Percentiles rank a stretch among this genome's conserved stretches.
Conservation (phyloP, 2,329 filamentous ascomycete species). For the Stemphylium lycopersici region DNA sequence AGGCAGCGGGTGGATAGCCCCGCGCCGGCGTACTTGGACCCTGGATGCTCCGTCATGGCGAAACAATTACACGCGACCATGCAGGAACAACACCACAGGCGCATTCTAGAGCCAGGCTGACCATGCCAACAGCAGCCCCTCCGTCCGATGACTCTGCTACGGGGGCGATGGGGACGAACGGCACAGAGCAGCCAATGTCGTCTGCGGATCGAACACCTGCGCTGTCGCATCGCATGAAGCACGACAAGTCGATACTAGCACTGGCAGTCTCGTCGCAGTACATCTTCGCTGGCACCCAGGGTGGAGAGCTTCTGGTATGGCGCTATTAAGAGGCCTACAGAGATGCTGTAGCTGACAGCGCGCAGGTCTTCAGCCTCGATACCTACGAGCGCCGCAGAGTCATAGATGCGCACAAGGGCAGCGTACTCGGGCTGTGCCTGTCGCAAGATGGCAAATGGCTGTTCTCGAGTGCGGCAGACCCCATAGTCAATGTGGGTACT, state of each 20-base stretch:
- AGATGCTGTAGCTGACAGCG: conserved; percentile 18
- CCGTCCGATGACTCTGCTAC: conserved; percentile 32
- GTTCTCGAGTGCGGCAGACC: conserved; percentile 92
- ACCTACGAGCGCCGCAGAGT: conserved; percentile 81
- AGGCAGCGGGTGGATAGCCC: conserved; percentile 8
- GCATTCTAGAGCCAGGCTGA: conserved; percentile 30
- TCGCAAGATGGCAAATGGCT: conserved; percentile 76
- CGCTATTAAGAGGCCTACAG: conserved; percentile 20
- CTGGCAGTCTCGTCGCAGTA: conserved; percentile 79
- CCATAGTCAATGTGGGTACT: conserved; percentile 76
- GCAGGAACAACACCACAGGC: conserved; percentile 19
- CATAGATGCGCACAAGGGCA: conserved; percentile 89
- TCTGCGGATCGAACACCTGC: conserved; percentile 55
- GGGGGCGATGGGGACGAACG: conserved; percentile 25
- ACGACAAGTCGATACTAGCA: conserved; percentile 80
- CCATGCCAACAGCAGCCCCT: conserved; percentile 34
- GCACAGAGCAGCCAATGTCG: conserved; percentile 10
- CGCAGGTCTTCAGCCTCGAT: conserved; percentile 78
- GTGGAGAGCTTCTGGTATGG: conserved; percentile 82
- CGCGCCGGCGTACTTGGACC: conserved; percentile 20
- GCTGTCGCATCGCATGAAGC: conserved; percentile 75
- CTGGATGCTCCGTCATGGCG: conserved; percentile 33
- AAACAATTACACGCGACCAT: conserved; percentile 32
- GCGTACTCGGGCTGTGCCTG: conserved; percentile 83
- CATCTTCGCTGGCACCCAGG: conserved; percentile 91